Conservation (phyloP, 78 protist species). For the Speleostelium caveatum region DNA sequence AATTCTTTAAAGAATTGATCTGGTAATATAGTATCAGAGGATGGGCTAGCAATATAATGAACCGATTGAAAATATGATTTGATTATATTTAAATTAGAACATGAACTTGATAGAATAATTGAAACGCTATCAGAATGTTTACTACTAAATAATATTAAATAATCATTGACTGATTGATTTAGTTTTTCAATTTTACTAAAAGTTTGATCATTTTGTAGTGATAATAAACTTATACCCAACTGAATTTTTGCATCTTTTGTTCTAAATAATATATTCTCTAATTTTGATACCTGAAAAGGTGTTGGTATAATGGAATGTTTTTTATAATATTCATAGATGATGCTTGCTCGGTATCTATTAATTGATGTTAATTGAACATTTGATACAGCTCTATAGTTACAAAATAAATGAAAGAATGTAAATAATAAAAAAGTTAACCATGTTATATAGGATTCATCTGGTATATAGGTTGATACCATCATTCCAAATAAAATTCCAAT, state of each 20-base stretch:
- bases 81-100: slow-evolving; percentile 14
- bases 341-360: slow-evolving; percentile 39
- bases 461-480: neutral
- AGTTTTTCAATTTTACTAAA: too few relatives aligned
- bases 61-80: slow-evolving; percentile 13
- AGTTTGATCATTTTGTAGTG: too few relatives aligned
- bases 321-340: slow-evolving; percentile 24
- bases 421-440: slow-evolving; percentile 12
- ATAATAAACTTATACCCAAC: slow-evolving; percentile 23
- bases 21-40: neutral
- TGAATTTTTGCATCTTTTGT: neutral
- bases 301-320: slow-evolving; percentile 16
- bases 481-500: slow-evolving; percentile 54
- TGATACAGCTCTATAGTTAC: slow-evolving; percentile 66
- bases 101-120: neutral
- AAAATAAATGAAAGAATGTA: slow-evolving; percentile 15
- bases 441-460: neutral
- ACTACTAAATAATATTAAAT: neutral
- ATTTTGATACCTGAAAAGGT: slow-evolving; percentile 3
- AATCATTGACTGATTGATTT: neutral
- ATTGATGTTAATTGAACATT: slow-evolving; percentile 19
- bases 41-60: neutral
- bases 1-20: neutral
- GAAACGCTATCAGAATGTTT: too few relatives aligned
- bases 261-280: slow-evolving; percentile 26